Base-by-base conservation (phyloP, 2,329 filamentous ascomycete species). In the Ceratocystis albifundus region DNA sequence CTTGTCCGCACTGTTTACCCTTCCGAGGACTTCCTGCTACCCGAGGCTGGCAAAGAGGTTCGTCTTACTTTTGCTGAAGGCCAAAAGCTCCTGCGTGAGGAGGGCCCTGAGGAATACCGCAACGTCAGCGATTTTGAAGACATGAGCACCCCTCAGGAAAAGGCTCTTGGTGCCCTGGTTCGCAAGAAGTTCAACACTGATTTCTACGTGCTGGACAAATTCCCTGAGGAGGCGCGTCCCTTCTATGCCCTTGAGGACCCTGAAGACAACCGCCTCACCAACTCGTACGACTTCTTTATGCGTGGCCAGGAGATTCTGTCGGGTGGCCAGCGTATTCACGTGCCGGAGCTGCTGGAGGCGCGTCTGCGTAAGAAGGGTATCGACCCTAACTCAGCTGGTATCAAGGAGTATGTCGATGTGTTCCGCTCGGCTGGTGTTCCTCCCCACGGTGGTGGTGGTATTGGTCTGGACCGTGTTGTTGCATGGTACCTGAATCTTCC, bases 151-250 rank as follows among this genome's bases (percentile, higher is more conserved):
- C 86, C 89, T 0, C 87, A 93, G 73, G 89, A 94, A 75, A 92
- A 92, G 77, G 89, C 88, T n/a, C 86, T 97, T 7, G 94, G 94
- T 67, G 86, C 85, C 30, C 81, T 97, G 61, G 85, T 97, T 70
- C 87, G 89, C 67, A 82, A 89, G 72, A 96, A 96, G 78, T 96
- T 88, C 82, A 84, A 88, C 74, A 94, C 91, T 68, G 94, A 99
- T 78, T 97, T 97, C 79, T 97, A 96, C 79, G 87, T 95, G 25
- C 83, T 99, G 69, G 93, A 97, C 80, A 94, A 97, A 77, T 99
- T 96, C 81, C 94, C 94, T 57, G 86, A 94, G 75, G 80, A 81
- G 46, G 89, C 94, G 22, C 85, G 94, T 36, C 93, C 93, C 4
- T 96, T 96, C 77, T 97, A 96, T 77, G 91, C 93, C 69, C 90